Conservation (phyloP, 768 basidiomycete genomes). For the Termitomyces sp. region DNA sequence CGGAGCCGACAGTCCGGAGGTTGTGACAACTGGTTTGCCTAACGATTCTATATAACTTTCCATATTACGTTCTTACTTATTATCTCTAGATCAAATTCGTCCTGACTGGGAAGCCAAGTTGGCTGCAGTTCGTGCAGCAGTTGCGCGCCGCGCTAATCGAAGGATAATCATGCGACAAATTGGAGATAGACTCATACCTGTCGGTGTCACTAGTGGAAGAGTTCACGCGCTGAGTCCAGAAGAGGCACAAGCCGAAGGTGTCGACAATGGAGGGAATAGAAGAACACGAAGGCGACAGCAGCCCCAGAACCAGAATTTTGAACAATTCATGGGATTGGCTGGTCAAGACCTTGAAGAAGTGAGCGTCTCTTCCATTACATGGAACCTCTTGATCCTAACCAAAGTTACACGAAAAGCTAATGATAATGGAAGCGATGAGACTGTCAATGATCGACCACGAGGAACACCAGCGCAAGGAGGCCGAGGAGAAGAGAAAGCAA, state of each 20-base stretch:
- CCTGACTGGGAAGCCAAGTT: conserved; percentile 98
- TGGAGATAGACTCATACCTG: conserved; percentile 93
- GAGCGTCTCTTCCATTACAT: conserved; percentile 20
- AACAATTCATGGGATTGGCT: conserved; percentile 66
- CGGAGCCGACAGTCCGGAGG: conserved; percentile 79
- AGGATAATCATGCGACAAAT: conserved; percentile 98
- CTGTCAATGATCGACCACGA: conserved; percentile 92
- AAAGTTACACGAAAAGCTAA: conserved; percentile 49
- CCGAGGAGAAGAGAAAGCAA: conserved; percentile 58
- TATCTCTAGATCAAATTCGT: conserved; percentile 78
- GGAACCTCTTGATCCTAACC: neutral
- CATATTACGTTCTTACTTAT: conserved; percentile 5
- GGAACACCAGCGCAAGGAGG: conserved; percentile 79
- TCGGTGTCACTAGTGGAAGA: conserved; percentile 90
- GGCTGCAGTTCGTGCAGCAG: conserved; percentile 91
- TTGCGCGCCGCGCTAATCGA: conserved; percentile 90
- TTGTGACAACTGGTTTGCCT: conserved; percentile 79
- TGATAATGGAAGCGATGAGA: conserved; percentile 99
- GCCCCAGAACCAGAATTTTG: conserved; percentile 49
- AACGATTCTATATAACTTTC: neutral
- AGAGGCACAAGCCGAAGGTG: conserved; percentile 39
- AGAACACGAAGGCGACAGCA: conserved; percentile 54
- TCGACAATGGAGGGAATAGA: conserved; percentile 36
- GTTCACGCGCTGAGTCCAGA: conserved; percentile 63
- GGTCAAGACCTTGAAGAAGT: conserved; percentile 96